phyloP scores from a whole-genome alignment of 116 monocot species.

The Thalassia testudinum region DNA sequence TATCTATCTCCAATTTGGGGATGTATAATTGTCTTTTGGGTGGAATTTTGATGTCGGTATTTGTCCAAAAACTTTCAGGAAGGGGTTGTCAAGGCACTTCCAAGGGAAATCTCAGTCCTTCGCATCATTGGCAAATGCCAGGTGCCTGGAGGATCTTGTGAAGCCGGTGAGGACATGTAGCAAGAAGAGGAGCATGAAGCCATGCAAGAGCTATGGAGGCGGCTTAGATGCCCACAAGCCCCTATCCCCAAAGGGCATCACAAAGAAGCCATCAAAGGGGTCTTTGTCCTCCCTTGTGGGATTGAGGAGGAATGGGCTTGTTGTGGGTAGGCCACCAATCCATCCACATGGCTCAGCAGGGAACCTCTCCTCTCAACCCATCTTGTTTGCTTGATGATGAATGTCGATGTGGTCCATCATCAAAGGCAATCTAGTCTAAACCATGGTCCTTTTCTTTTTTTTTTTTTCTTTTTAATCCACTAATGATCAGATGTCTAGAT shows the following conservation, averaged over 20 bases:
- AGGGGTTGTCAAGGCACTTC: slow-evolving; percentile 69
- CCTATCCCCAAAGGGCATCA: slow-evolving; percentile 8
- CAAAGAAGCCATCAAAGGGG: slow-evolving; percentile 10
- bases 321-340: slow-evolving; percentile 7
- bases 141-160: slow-evolving; percentile 50
- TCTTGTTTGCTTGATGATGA: slow-evolving; percentile 7
- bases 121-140: slow-evolving; percentile 38
- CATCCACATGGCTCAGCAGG: slow-evolving; percentile 13
- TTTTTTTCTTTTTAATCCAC: too few relatives aligned
- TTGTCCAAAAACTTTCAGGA: slow-evolving; percentile 17
- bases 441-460: too few relatives aligned
- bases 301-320: slow-evolving; percentile 2
- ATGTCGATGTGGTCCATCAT: neutral
- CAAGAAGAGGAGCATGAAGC: slow-evolving; percentile 25
- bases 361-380: slow-evolving; percentile 8
- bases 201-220: slow-evolving; percentile 22
- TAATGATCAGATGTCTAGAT: too few relatives aligned
- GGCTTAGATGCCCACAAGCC: slow-evolving; percentile 12
- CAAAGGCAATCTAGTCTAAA: too few relatives aligned
- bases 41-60: too few relatives aligned
- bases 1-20: too few relatives aligned
- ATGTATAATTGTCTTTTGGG: too few relatives aligned
- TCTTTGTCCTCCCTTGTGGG: neutral
- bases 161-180: slow-evolving; percentile 27
- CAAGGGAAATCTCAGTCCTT: slow-evolving; percentile 80